Base-by-base conservation (phyloP, 345 rosid genomes). In the Citrus mangshanensis region DNA sequence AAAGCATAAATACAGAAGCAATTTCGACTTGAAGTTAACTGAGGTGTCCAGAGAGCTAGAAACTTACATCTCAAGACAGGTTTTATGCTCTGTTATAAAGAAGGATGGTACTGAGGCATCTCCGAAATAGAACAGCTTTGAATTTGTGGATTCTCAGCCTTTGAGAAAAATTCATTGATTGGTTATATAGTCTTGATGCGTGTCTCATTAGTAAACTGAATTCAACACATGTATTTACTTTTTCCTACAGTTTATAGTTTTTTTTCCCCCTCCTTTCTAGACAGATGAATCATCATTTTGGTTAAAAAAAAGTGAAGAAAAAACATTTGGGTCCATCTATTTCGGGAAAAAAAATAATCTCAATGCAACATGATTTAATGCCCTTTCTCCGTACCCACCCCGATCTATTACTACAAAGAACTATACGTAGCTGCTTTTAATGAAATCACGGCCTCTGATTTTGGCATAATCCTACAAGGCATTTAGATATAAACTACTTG, bases 31-130 rank as follows among this genome's bases (percentile, higher is more conserved):
- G 90, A 96, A 92, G 88, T 82, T 90, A 81, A 90, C 97, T 2
- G 97, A 93, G 82, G 96, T 93, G 62, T 95, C 99, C 16, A 89
- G 80, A 81, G 99, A 92, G 88, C 90, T 96, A 6, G 98, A 96
- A 80, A 92, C 91, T 55, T 93, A 92, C 84, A 89, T 94, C 78
- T 93, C 98, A 34, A 94, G 82, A 80, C 98, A 96, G 84, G 98
- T 92, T 75, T 80, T 94, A 70, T 90, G 92, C 86, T 89, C 98
- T 76, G 93, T 85, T 28, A 89, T 90, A 59, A 91, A 88, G 83
- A 90, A 88, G 74, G 97, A 96, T 77, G 91, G 89, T 24, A 83
- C 79, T 76, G 93, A 91, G 78, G 94, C 92, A 66, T 90, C 90
- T 64, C 94, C 94, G 16, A 91, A 91, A 87, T 91, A 83, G 69